Conservation (phyloP, 352 stramenopile species). For the Phytophthora constricta region DNA sequence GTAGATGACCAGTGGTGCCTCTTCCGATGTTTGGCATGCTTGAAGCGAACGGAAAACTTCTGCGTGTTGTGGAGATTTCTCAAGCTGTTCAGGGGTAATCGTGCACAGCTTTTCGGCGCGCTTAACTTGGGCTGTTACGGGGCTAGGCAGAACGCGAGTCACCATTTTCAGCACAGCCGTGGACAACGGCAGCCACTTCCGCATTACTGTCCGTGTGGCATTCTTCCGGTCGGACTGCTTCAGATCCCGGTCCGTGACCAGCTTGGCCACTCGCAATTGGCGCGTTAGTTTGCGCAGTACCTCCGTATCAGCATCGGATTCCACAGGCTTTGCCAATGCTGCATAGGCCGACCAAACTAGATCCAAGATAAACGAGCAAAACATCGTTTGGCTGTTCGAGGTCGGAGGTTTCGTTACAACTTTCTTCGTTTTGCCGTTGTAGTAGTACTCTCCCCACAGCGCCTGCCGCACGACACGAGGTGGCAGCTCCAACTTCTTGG, state of each 20-base stretch:
- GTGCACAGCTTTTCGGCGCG: slow-evolving; percentile 78
- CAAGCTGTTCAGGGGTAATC: slow-evolving; percentile 37
- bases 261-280: slow-evolving; percentile 70
- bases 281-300: slow-evolving; percentile 67
- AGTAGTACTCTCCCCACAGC: slow-evolving; percentile 94
- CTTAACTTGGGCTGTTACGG: slow-evolving; percentile 70
- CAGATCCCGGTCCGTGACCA: slow-evolving; percentile 75
- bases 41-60: slow-evolving; percentile 61
- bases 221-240: slow-evolving; percentile 71
- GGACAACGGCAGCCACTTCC: slow-evolving; percentile 91
- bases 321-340: slow-evolving; percentile 49
- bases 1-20: slow-evolving; percentile 87
- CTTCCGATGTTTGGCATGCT: slow-evolving; percentile 55
- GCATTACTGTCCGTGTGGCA: slow-evolving; percentile 79
- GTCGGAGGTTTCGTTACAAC: slow-evolving; percentile 83
- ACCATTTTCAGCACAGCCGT: slow-evolving; percentile 92
- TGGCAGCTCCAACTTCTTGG: slow-evolving; percentile 74
- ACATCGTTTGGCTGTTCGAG: slow-evolving; percentile 86
- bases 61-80: slow-evolving; percentile 38
- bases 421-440: slow-evolving; percentile 92
- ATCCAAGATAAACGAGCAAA: slow-evolving; percentile 92
- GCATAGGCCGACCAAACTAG: slow-evolving; percentile 92
- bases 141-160: slow-evolving; percentile 82
- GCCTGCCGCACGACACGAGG: slow-evolving; percentile 70
- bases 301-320: slow-evolving; percentile 57